Evolutionary conservation across 768 basidiomycete genomes (phyloP).

Genomic region (Tricholoma sp.): DNA sequence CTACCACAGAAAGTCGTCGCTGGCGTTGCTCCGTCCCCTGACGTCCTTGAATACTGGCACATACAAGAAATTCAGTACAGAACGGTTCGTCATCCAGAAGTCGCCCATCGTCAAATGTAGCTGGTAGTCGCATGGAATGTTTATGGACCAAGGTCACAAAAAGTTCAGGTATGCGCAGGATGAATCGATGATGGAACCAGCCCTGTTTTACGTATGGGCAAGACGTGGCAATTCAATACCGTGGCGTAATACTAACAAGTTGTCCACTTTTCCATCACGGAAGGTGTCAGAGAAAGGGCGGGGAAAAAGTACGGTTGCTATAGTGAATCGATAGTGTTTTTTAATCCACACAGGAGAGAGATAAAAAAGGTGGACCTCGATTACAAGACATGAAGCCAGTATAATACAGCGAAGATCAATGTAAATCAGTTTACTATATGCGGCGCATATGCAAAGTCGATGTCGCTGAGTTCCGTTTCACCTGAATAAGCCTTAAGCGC

Average conservation of each 20-base stretch:
- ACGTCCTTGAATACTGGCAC: background rate
- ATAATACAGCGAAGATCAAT: too few relatives aligned
- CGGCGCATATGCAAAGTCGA: background rate
- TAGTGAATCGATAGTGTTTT: background rate
- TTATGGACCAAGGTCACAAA: background rate
- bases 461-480: background rate
- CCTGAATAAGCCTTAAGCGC: too few relatives aligned
- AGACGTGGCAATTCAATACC: background rate
- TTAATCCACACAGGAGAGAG: too few relatives aligned
- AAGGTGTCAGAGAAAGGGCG: background rate
- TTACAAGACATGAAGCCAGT: background rate
- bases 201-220: background rate
- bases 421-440: too few relatives aligned
- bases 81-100: conserved; percentile 18
- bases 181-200: background rate
- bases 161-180: background rate
- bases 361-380: too few relatives aligned
- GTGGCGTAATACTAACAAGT: background rate
- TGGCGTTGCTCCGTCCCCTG: background rate
- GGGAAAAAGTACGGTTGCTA: background rate
- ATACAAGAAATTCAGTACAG: conserved; percentile 3
- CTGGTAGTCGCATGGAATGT: conserved; percentile 15
- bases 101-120: conserved; percentile 17
- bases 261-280: background rate
- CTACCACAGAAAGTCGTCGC: conserved; percentile 3